Evolutionary conservation across 2,329 filamentous ascomycete genomes (phyloP).

Genomic region (Trichoderma sp.): DNA sequence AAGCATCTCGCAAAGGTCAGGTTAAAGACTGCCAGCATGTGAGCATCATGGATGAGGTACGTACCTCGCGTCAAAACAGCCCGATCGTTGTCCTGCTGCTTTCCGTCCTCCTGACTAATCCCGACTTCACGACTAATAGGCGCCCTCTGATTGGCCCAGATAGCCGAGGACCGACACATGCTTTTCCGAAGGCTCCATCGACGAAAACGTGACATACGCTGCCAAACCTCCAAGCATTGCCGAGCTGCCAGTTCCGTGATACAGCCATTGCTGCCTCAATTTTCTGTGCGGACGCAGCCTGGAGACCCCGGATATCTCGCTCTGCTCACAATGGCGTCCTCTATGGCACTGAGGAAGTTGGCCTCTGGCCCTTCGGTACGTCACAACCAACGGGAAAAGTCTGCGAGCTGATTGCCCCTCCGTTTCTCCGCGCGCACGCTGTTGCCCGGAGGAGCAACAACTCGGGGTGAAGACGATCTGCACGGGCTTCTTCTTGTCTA

Average conservation of each 20-base stretch:
- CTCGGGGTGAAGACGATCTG: neutral
- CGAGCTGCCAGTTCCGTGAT: slow-evolving; percentile 8
- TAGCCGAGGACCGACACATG: slow-evolving; percentile 29
- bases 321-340: slow-evolving; percentile 58
- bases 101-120: slow-evolving; percentile 8
- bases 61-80: neutral
- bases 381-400: slow-evolving; percentile 32
- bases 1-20: too few species aligned
- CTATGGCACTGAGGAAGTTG: slow-evolving; percentile 66
- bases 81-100: neutral
- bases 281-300: slow-evolving; percentile 41
- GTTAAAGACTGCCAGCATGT: too few species aligned
- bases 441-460: slow-evolving; percentile 20
- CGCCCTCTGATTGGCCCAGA: slow-evolving; percentile 26
- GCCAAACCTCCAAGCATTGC: slow-evolving; percentile 25
- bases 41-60: neutral
- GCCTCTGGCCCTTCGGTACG: slow-evolving; percentile 59
- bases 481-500: neutral
- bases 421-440: slow-evolving; percentile 25
- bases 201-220: slow-evolving; percentile 29
- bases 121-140: slow-evolving; percentile 25
- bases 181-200: slow-evolving; percentile 24
- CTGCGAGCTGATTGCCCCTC: slow-evolving; percentile 17
- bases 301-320: slow-evolving; percentile 34
- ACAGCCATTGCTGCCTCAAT: slow-evolving; percentile 32